Evolutionary conservation across 208 protist genomes (phyloP).

Genomic region (Leishmania martiniquensis): DNA sequence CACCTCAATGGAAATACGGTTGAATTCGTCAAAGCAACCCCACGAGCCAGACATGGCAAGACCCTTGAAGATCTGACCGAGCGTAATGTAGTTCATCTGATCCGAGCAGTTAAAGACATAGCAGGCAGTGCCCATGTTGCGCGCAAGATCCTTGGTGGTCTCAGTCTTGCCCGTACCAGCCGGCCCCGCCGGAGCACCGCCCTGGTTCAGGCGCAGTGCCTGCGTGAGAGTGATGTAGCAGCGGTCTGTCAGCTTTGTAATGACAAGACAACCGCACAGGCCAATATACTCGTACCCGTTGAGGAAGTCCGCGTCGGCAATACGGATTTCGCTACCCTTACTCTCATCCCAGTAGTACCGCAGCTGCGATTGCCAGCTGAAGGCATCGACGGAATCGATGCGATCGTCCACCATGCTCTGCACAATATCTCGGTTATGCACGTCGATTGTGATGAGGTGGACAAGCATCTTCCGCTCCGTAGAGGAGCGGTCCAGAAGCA

Average conservation of each 20-base stretch:
- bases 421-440: slow-evolving; percentile 97
- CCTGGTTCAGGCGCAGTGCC: slow-evolving; percentile 91
- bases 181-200: slow-evolving; percentile 93
- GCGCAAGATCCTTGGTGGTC: slow-evolving; percentile 95
- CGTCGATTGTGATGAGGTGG: slow-evolving; percentile 98
- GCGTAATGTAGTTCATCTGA: slow-evolving; percentile 98
- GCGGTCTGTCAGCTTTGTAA: slow-evolving; percentile 98
- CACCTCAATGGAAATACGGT: slow-evolving; percentile 96
- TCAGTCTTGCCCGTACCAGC: slow-evolving; percentile 96
- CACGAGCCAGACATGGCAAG: slow-evolving; percentile 96
- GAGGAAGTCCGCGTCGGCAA: slow-evolving; percentile 97
- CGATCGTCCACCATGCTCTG: slow-evolving; percentile 95
- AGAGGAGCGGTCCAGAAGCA: slow-evolving; percentile 92
- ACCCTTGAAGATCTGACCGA: slow-evolving; percentile 98
- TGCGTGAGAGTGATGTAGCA: slow-evolving; percentile 99
- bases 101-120: slow-evolving; percentile 98
- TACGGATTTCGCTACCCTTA: slow-evolving; percentile 95
- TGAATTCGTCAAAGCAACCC: slow-evolving; percentile 98
- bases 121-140: slow-evolving; percentile 94
- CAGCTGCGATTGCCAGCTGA: slow-evolving; percentile 98
- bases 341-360: slow-evolving; percentile 96
- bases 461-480: slow-evolving; percentile 97
- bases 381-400: slow-evolving; percentile 91
- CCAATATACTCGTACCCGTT: slow-evolving; percentile 99
- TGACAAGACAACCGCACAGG: slow-evolving; percentile 97